These are phyloP conservation scores for Euptelea pleiosperma DNA, from an alignment of 164 flowering plant species.

Conservation along the genomic window DNA sequence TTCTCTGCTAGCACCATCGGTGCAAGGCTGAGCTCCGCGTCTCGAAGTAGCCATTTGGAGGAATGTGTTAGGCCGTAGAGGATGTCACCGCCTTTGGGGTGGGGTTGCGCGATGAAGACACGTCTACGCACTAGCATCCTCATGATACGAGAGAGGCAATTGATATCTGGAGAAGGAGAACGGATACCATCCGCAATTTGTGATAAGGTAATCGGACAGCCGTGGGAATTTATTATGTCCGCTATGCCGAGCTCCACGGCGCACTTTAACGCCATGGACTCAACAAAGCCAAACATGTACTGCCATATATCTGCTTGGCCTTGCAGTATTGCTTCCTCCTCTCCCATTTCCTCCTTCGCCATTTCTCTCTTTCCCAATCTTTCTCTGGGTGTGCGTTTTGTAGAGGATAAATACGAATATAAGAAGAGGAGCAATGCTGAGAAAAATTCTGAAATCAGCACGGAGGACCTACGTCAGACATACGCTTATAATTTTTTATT, in stretches of 20 bases:
- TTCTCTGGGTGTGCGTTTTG: too few relatives aligned
- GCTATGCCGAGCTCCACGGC: constrained; percentile 47
- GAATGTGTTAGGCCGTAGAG: constrained; percentile 30
- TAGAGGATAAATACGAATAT: too few relatives aligned
- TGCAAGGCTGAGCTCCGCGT: constrained; percentile 20
- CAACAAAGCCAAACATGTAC: constrained; percentile 32
- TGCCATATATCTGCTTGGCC: constrained; percentile 42
- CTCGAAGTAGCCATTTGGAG: constrained; percentile 31
- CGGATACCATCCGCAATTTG: constrained; percentile 26
- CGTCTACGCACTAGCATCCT: constrained; percentile 34
- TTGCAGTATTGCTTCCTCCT: constrained; percentile 12
- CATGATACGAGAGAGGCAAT: constrained; percentile 43
- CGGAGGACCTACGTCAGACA: too few relatives aligned
- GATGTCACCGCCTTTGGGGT: constrained; percentile 22
- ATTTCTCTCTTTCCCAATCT: too few relatives aligned
- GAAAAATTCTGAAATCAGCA: too few relatives aligned
- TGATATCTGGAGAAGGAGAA: constrained; percentile 23
- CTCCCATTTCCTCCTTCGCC: too few relatives aligned
- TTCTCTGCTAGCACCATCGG: constrained; percentile 27
- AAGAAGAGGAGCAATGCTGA: too few relatives aligned
- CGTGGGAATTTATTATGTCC: constrained; percentile 40
- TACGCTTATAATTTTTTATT: too few relatives aligned
- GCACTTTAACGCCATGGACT: constrained; percentile 43
- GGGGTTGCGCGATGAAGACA: constrained; percentile 23
- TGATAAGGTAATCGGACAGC: constrained; percentile 30